These are phyloP conservation scores for Salix exigua DNA, from an alignment of 345 rosid genomes.

Conservation along the genomic window DNA sequence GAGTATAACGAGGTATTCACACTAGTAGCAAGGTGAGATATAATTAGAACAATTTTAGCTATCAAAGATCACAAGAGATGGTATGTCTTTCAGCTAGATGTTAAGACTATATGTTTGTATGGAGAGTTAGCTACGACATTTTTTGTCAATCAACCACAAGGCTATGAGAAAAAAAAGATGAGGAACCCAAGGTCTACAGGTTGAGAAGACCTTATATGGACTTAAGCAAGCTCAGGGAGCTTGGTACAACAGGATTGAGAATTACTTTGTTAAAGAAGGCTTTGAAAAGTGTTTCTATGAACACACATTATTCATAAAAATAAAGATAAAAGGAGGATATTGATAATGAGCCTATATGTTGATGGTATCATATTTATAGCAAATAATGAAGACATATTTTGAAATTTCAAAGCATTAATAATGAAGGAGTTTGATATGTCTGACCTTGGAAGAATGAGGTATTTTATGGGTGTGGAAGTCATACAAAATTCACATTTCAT, in stretches of 20 bases:
- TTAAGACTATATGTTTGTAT: not conserved
- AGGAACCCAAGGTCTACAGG: not conserved
- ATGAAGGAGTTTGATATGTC: not conserved
- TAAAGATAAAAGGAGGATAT: not conserved
- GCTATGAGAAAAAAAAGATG: not conserved
- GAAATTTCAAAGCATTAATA: not conserved
- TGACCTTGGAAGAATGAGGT: not conserved
- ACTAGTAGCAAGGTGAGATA: not conserved
- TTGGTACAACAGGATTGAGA: not conserved
- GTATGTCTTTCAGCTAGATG: not conserved
- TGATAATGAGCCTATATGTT: not conserved
- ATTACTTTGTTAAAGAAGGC: not conserved
- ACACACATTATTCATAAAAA: not conserved
- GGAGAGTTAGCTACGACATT: not conserved
- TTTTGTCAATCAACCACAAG: not conserved
- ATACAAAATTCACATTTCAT: not conserved
- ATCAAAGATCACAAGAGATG: not conserved
- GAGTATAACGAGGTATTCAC: not conserved
- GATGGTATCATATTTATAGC: not conserved
- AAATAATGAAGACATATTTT: not conserved
- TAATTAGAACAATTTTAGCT: not conserved
- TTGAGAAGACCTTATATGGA: not conserved
- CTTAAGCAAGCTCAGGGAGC: not conserved
- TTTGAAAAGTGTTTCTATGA: not conserved
- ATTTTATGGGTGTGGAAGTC: not conserved